A percentile compares a stretch with the other conserved stretches of the same genome.
phyloP scores from a whole-genome alignment of 495 filamentous ascomycete genomes.

The Neurospora pannonica region DNA sequence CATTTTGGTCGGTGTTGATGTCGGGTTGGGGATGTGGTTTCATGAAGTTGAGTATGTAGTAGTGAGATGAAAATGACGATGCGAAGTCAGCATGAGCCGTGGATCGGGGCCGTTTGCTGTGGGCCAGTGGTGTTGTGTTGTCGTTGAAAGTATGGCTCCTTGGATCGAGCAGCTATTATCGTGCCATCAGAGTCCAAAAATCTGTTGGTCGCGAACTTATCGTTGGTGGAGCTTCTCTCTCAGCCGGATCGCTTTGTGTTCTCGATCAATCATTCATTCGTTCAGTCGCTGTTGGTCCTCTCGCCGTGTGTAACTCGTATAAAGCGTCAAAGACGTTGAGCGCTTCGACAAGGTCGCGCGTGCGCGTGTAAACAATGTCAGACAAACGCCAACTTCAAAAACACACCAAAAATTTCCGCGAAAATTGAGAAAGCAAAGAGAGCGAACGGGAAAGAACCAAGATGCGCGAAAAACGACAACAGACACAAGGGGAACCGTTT shows the following conservation, averaged over 20 bases:
- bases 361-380: neutral
- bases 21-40: neutral
- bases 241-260: neutral
- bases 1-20: conserved; percentile 1
- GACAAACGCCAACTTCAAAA: neutral
- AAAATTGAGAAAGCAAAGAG: neutral
- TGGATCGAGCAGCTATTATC: neutral
- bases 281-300: neutral
- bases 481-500: neutral
- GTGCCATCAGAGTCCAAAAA: neutral
- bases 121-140: neutral
- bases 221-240: neutral
- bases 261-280: neutral
- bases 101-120: neutral
- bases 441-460: neutral
- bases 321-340: neutral
- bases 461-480: neutral
- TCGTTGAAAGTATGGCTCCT: neutral
- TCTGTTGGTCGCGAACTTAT: neutral
- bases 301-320: neutral
- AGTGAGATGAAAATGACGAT: neutral
- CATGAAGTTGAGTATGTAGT: neutral
- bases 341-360: neutral
- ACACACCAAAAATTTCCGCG: neutral
- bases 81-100: neutral